Evolutionary conservation across 78 protist species (phyloP), one percentile per base, ranked within the genome.

Genomic region (Polysphondylium violaceum): DNA sequence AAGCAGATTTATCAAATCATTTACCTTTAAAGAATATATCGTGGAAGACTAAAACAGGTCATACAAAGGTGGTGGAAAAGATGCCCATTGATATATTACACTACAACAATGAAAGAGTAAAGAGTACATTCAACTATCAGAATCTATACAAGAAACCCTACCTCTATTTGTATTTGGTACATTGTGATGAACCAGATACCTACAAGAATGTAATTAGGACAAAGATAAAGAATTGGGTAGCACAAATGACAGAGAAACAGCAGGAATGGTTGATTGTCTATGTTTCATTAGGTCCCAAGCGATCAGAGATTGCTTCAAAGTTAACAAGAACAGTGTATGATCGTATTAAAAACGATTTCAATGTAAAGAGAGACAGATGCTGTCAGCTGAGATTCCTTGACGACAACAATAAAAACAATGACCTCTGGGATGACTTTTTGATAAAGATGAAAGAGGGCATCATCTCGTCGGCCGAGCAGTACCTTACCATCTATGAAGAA

Each of bases 211-310:
- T n/a, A 8, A 36, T 59, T 23, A 72, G 63, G 23, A 25, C 16
- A 16, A 83, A 83, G 76, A 83, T 83, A 6, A 67, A 59, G 21
- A 63, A 29, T 31, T 83, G 91, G 91, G 79, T 83, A 7, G 40
- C 68, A 31, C 35, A 31, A 51, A 83, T 83, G 91, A 44, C 71
- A 3, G 91, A 83, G 8, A 29, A 47, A 5, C 79, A 69, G 35
- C 91, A 83, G 31, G 91, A 83, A 40, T 83, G 91, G 91, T 56
- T 83, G 33, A 83, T 83, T 19, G 79, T 83, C 8, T 83, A 83
- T 27, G 56, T 83, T 19, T 59, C 64, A 43, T 63, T 83, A 14
- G 91, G 91, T 31, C 91, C 60, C 11, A 67, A 69, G 17, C 14
- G 76, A 63, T 36, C 51, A 17, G 79, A 83, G 40, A 6, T 71